These are phyloP conservation scores for Neofusicoccum ribis DNA, from an alignment of 2,329 filamentous ascomycete species.

Conservation along the genomic window DNA sequence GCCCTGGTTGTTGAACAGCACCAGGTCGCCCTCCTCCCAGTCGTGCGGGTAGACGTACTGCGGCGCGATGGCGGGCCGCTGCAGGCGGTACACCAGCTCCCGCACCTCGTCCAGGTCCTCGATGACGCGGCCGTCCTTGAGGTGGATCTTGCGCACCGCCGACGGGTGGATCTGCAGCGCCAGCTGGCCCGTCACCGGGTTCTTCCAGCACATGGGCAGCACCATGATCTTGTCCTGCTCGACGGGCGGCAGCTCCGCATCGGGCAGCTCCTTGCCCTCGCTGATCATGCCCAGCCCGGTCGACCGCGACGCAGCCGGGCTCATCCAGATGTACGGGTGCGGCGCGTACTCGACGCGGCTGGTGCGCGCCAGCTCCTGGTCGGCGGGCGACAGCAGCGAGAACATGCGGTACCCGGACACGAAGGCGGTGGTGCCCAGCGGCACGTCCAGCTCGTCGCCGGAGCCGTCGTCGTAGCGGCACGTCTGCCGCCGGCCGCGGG, in stretches of 20 bases:
- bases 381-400: constrained; percentile 62
- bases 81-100: constrained; percentile 69
- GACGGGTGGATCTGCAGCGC: constrained; percentile 75
- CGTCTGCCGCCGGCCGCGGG: constrained; percentile 64
- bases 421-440: constrained; percentile 76
- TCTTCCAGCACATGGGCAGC: constrained; percentile 76
- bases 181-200: constrained; percentile 67
- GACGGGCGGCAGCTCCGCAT: constrained; percentile 63
- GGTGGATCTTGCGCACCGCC: constrained; percentile 68
- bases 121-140: constrained; percentile 66
- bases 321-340: constrained; percentile 84
- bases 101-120: constrained; percentile 67
- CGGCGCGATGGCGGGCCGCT: constrained; percentile 71
- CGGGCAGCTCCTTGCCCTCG: constrained; percentile 62
- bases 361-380: constrained; percentile 66
- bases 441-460: constrained; percentile 64
- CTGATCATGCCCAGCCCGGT: constrained; percentile 72
- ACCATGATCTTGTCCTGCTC: constrained; percentile 68
- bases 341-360: constrained; percentile 73
- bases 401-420: constrained; percentile 72
- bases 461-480: constrained; percentile 73
- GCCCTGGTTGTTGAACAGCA: constrained; percentile 77
- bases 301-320: constrained; percentile 62
- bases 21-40: constrained; percentile 75
- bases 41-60: constrained; percentile 70